Evolutionary conservation across 192 early-diverging fungal species (phyloP).

Genomic region (Backusella sp.): DNA sequence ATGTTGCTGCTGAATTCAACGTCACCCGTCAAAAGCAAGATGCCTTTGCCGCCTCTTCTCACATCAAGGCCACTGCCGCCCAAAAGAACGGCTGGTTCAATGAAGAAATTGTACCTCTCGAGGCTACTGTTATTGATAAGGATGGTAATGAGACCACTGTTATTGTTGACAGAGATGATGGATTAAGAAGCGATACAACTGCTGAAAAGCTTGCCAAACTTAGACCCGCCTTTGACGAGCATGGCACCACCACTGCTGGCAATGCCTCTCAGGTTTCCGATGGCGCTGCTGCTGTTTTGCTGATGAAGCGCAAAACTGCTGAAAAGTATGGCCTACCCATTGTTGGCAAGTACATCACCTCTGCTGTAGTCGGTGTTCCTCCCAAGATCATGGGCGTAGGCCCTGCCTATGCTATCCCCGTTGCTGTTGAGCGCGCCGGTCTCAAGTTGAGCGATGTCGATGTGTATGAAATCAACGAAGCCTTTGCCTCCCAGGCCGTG

Average conservation of each 20-base stretch:
- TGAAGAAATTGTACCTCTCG: slow-evolving; percentile 88
- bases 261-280: slow-evolving; percentile 98
- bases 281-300: slow-evolving; percentile 92
- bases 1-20: slow-evolving; percentile 88
- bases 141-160: slow-evolving; percentile 75
- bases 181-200: slow-evolving; percentile 83
- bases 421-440: slow-evolving; percentile 77
- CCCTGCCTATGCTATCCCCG: slow-evolving; percentile 92
- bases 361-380: slow-evolving; percentile 86
- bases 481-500: slow-evolving; percentile 96
- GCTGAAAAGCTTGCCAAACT: slow-evolving; percentile 79
- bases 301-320: slow-evolving; percentile 93
- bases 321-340: slow-evolving; percentile 83
- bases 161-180: slow-evolving; percentile 85
- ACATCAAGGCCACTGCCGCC: slow-evolving; percentile 79
- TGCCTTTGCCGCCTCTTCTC: slow-evolving; percentile 82
- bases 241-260: slow-evolving; percentile 90
- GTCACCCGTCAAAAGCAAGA: slow-evolving; percentile 90
- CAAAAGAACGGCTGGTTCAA: slow-evolving; percentile 90
- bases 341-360: slow-evolving; percentile 84
- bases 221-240: slow-evolving; percentile 82
- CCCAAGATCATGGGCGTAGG: slow-evolving; percentile 97
- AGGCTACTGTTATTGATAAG: slow-evolving; percentile 69
- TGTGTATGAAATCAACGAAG: slow-evolving; percentile 95
- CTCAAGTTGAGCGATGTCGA: slow-evolving; percentile 78